Evolutionary conservation across 306 rosid genomes (phyloP).

Genomic region (Erythrophleum fordii): DNA sequence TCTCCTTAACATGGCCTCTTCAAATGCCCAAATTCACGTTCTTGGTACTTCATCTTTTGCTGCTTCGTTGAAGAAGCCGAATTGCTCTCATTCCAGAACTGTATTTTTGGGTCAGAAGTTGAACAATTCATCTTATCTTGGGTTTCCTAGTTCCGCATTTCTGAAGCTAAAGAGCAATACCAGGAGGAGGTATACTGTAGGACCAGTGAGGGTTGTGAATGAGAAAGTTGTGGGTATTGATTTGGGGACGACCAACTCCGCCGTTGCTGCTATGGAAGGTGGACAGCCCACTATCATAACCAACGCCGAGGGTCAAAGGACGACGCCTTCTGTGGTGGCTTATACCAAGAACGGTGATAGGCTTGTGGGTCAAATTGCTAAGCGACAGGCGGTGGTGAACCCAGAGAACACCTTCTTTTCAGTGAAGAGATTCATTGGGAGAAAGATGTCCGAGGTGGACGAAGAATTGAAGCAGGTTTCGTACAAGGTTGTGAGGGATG

Average conservation of each 20-base stretch:
- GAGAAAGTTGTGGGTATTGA: slow-evolving; percentile 90
- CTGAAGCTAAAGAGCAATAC: slow-evolving; percentile 39
- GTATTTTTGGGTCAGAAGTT: slow-evolving; percentile 62
- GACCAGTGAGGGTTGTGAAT: slow-evolving; percentile 64
- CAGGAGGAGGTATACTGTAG: slow-evolving; percentile 32
- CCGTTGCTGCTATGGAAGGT: slow-evolving; percentile 90
- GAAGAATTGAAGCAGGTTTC: slow-evolving; percentile 93
- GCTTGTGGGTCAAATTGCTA: slow-evolving; percentile 88
- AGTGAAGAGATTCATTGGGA: slow-evolving; percentile 86
- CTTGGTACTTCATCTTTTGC: slow-evolving; percentile 62
- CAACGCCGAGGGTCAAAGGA: slow-evolving; percentile 89
- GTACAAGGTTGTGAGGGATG: slow-evolving; percentile 75
- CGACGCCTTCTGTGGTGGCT: slow-evolving; percentile 94
- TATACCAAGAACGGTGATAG: slow-evolving; percentile 86
- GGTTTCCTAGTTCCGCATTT: slow-evolving; percentile 47
- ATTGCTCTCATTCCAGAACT: slow-evolving; percentile 44
- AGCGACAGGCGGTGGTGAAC: slow-evolving; percentile 89
- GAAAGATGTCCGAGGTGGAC: slow-evolving; percentile 93
- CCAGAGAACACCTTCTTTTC: slow-evolving; percentile 91
- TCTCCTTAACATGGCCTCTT: slow-evolving; percentile 51
- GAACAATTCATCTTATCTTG: slow-evolving; percentile 19
- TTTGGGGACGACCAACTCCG: slow-evolving; percentile 83
- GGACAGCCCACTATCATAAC: slow-evolving; percentile 85
- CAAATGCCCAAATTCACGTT: slow-evolving; percentile 74
- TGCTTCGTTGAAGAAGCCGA: slow-evolving; percentile 39